A percentile compares a stretch with the other conserved stretches of the same genome.
phyloP scores from a whole-genome alignment of 495 filamentous ascomycete genomes.

The Oidiodendron maius region DNA sequence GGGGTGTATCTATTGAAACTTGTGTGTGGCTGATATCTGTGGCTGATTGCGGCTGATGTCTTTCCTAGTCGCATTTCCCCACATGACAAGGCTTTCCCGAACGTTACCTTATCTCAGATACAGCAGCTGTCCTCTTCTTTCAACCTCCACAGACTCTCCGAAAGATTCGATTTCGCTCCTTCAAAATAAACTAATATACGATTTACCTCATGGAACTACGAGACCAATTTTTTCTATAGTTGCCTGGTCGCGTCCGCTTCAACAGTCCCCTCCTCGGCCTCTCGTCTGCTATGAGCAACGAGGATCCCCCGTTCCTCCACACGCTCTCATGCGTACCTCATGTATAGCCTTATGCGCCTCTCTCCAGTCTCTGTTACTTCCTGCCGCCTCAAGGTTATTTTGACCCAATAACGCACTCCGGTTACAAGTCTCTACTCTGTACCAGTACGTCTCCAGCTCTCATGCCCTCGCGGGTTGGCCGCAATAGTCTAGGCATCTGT shows the following conservation, averaged over 20 bases:
- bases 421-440: not conserved
- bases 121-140: too few species aligned
- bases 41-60: too few species aligned
- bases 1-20: too few species aligned
- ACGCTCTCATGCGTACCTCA: slow-evolving; percentile 8
- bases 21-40: too few species aligned
- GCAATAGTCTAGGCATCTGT: not conserved
- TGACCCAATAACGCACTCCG: too few species aligned
- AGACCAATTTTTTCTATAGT: not conserved
- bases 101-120: too few species aligned
- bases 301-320: slow-evolving; percentile 2
- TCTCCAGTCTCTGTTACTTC: not conserved
- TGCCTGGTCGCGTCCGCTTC: not conserved
- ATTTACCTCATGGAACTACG: slow-evolving; percentile 15
- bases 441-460: not conserved
- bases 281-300: slow-evolving; percentile 11
- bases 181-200: too few species aligned
- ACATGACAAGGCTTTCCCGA: too few species aligned
- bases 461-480: not conserved
- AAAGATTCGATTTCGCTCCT: too few species aligned
- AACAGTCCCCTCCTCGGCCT: not conserved
- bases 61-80: too few species aligned
- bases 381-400: not conserved
- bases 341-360: slow-evolving; percentile 3
- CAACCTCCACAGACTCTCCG: not conserved